Conservation (phyloP, 2,329 filamentous ascomycete genomes). For the Ampelomyces quisqualis region DNA sequence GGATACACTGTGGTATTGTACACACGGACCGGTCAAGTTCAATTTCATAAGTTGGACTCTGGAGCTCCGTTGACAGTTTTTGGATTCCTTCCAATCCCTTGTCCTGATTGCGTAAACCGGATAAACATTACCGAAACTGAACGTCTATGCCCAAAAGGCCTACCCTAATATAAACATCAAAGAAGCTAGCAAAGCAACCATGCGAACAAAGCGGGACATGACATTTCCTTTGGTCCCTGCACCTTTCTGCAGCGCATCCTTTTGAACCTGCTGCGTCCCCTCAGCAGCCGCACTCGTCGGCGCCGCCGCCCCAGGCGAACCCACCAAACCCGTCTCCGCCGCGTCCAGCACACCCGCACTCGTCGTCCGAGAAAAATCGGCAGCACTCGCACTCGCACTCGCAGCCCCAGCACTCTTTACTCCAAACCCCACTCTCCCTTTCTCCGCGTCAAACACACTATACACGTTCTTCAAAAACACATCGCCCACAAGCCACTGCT, state of each 20-base stretch:
- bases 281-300: neutral
- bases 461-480: slow-evolving; percentile 91
- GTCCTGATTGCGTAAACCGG: neutral
- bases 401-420: slow-evolving; percentile 18
- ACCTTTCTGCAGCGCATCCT: no score
- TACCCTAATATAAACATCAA: neutral
- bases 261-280: neutral
- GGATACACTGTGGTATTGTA: no score
- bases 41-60: no score
- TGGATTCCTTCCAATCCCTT: no score
- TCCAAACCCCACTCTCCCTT: slow-evolving; percentile 59
- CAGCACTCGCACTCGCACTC: slow-evolving; percentile 3
- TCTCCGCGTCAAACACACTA: slow-evolving; percentile 76
- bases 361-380: neutral
- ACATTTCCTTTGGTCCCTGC: neutral
- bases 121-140: neutral
- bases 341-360: neutral
- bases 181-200: neutral
- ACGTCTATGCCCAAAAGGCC: neutral
- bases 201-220: neutral
- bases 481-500: slow-evolving; percentile 78
- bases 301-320: neutral
- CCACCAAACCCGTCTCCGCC: neutral
- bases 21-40: no score
- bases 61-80: no score